These are phyloP conservation scores for Corynascus novoguineensis DNA, from an alignment of 495 filamentous ascomycete genomes.

Conservation along the genomic window DNA sequence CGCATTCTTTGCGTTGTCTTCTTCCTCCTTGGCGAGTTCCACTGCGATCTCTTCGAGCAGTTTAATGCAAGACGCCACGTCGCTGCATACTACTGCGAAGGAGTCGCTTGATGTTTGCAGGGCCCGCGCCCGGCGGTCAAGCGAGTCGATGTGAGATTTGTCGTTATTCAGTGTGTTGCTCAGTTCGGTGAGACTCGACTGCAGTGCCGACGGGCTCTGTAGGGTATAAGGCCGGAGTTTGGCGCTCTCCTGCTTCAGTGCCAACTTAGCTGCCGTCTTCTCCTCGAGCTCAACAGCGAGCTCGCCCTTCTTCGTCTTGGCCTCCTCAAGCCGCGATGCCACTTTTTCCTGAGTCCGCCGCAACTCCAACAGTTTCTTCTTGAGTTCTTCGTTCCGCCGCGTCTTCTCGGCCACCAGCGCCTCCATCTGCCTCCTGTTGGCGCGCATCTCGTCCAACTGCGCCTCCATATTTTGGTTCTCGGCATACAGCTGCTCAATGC, in stretches of 20 bases:
- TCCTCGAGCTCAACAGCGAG: conserved; percentile 71
- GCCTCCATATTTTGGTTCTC: conserved; percentile 84
- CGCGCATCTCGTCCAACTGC: conserved; percentile 73
- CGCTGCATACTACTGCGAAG: conserved; percentile 73
- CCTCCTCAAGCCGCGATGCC: conserved; percentile 67
- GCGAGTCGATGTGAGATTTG: conserved; percentile 73
- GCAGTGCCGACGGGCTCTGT: conserved; percentile 76
- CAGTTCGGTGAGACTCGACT: conserved; percentile 74
- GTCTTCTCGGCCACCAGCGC: conserved; percentile 73
- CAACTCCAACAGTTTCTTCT: conserved; percentile 69
- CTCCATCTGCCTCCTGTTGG: conserved; percentile 70
- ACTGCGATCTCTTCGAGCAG: conserved; percentile 79
- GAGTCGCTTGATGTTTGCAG: conserved; percentile 90
- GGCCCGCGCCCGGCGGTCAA: conserved; percentile 79
- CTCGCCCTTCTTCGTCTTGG: conserved; percentile 64
- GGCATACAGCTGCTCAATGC: conserved; percentile 76
- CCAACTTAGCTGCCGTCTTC: conserved; percentile 59
- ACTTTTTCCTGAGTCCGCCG: conserved; percentile 72
- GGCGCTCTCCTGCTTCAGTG: conserved; percentile 66
- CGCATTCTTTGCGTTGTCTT: conserved; percentile 70
- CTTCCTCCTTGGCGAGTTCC: conserved; percentile 85
- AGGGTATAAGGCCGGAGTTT: conserved; percentile 89
- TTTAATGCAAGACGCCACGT: conserved; percentile 79
- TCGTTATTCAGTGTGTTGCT: conserved; percentile 68
- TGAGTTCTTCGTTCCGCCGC: conserved; percentile 76